Percentiles rank a stretch among this genome's conserved stretches.
Conservation (phyloP, 139 green algal species). For the Mesotaenium endlicherianum region DNA sequence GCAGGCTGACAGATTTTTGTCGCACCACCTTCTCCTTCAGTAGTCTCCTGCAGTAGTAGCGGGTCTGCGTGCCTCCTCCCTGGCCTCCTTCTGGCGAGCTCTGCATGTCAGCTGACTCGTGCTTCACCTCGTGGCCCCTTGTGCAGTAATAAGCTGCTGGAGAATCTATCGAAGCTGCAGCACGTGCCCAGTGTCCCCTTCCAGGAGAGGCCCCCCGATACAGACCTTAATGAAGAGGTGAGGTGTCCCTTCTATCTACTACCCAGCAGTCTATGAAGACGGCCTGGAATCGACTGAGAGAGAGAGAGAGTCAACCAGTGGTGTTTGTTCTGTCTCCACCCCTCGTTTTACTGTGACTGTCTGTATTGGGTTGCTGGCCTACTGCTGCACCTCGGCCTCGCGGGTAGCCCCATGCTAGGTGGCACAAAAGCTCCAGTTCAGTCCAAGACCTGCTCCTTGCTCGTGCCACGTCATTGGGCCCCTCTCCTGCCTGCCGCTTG, state of each 20-base stretch:
- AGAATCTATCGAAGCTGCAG: slow-evolving; percentile 52
- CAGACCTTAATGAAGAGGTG: slow-evolving; percentile 38
- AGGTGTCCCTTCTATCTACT: not conserved
- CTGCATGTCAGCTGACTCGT: not conserved
- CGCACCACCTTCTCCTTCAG: not conserved
- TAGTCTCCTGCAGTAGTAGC: not conserved
- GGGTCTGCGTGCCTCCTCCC: not conserved
- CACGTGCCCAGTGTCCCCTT: slow-evolving; percentile 48
- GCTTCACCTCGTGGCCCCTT: not conserved
- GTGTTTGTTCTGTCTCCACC: not conserved
- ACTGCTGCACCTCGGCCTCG: not conserved
- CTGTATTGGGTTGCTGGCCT: not conserved
- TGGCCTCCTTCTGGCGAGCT: not conserved
- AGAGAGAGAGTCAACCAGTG: no score
- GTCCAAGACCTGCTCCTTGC: no score
- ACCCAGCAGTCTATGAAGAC: not conserved
- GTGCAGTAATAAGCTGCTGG: slow-evolving; percentile 50
- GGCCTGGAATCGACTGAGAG: no score
- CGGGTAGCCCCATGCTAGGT: not conserved
- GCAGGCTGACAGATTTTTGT: no score
- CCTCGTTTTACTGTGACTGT: not conserved
- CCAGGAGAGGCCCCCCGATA: slow-evolving; percentile 38
- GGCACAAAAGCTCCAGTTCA: not conserved
- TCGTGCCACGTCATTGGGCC: no score
- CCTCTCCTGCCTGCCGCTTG: no score